These are phyloP conservation scores for apple (Malus domestica) DNA, from an alignment of 306 rosid species.

Conservation along the genomic window ASM211411v1 NC_041797.1:1795001-1795500, in stretches of 20 bases:
- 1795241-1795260: slow-evolving; percentile 66
- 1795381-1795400: slow-evolving; percentile 41
- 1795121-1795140: slow-evolving; percentile 45
- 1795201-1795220: neutral
- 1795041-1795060: slow-evolving; percentile 50
- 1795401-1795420: slow-evolving; percentile 43
- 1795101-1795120: slow-evolving; percentile 24
- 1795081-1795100: slow-evolving; percentile 33
- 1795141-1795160: neutral
- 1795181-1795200: slow-evolving; percentile 5
- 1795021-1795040: slow-evolving; percentile 40
- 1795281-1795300: slow-evolving; percentile 48
- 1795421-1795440: slow-evolving; percentile 57
- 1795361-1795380: slow-evolving; percentile 8
- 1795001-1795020: slow-evolving; percentile 34
- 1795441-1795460: slow-evolving; percentile 86
- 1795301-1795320: neutral
- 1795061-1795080: slow-evolving; percentile 21
- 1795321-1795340: neutral
- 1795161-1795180: neutral
- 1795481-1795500: slow-evolving; percentile 37
- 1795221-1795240: neutral
- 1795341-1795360: slow-evolving; percentile 16
- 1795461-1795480: slow-evolving; percentile 70
- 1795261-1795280: slow-evolving; percentile 60